phyloP scores from a whole-genome alignment of 495 filamentous ascomycete genomes.

The Astrothelium subdiscretum region DNA sequence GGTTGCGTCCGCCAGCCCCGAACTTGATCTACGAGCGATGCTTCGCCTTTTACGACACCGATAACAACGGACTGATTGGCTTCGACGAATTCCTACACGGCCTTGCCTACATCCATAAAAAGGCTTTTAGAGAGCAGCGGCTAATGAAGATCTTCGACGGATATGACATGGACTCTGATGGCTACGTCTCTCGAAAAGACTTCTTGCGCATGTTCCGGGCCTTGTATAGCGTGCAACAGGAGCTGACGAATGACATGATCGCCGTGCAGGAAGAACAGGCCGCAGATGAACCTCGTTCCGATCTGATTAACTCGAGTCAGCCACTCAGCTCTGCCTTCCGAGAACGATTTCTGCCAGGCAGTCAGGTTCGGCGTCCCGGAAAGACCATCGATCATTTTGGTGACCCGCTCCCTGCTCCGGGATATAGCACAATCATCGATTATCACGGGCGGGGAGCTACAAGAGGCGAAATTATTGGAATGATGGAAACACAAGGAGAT shows the following conservation, averaged over 20 bases:
- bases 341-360: constrained; percentile 16
- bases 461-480: constrained; percentile 26
- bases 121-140: constrained; percentile 46
- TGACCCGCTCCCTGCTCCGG: constrained; percentile 10
- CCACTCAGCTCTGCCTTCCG: constrained; percentile 27
- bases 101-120: constrained; percentile 68
- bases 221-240: constrained; percentile 74
- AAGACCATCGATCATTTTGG: constrained; percentile 12
- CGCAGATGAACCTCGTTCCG: constrained; percentile 15
- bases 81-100: constrained; percentile 85
- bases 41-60: constrained; percentile 92
- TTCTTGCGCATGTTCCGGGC: constrained; percentile 86
- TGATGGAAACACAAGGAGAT: constrained; percentile 32
- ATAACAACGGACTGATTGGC: constrained; percentile 79
- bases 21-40: constrained; percentile 91
- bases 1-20: constrained; percentile 61
- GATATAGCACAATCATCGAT: constrained; percentile 10
- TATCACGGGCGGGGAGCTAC: constrained; percentile 2
- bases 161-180: constrained; percentile 86
- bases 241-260: constrained; percentile 74
- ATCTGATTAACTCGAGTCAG: constrained; percentile 31
- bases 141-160: constrained; percentile 69
- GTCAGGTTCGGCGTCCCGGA: constrained; percentile 2
- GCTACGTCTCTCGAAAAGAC: constrained; percentile 76
- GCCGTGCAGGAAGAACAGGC: constrained; percentile 66